A percentile compares a stretch with the other conserved stretches of the same genome.
Conservation (phyloP, 2,329 filamentous ascomycete genomes). For the Leptographium lundbergii region DNA sequence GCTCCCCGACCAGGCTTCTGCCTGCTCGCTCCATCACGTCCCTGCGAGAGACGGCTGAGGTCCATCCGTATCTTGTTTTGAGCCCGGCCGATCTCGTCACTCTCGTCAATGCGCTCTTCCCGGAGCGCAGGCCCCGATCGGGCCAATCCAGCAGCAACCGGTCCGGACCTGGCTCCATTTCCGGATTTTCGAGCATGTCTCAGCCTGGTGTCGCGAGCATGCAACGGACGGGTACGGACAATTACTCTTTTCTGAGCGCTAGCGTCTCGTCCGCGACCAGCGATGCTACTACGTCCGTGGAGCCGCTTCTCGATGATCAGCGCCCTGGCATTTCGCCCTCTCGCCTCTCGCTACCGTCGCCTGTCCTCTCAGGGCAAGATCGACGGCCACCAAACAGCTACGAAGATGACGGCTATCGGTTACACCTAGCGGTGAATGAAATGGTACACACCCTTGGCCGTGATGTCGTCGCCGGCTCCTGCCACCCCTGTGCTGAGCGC, state of each 20-base stretch:
- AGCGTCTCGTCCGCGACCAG: slow-evolving; percentile 62
- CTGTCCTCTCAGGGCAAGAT: slow-evolving; percentile 19
- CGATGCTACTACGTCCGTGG: slow-evolving; percentile 53
- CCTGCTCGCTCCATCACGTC: slow-evolving; percentile 62
- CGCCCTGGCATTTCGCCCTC: slow-evolving; percentile 31
- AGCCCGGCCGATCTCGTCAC: slow-evolving; percentile 70
- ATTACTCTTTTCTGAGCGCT: slow-evolving; percentile 58
- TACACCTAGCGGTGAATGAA: slow-evolving; percentile 57
- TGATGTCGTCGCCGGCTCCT: slow-evolving; percentile 52
- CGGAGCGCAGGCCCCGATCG: slow-evolving; percentile 55
- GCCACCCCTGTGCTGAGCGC: slow-evolving; percentile 68
- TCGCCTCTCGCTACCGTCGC: slow-evolving; percentile 39
- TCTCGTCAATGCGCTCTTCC: slow-evolving; percentile 72
- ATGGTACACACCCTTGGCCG: slow-evolving; percentile 53
- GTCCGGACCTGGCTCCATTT: slow-evolving; percentile 56
- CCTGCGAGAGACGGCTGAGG: slow-evolving; percentile 61
- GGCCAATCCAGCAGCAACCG: slow-evolving; percentile 46
- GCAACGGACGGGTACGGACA: slow-evolving; percentile 46
- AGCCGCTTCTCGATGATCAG: slow-evolving; percentile 47
- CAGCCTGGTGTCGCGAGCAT: slow-evolving; percentile 52
- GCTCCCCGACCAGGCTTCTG: slow-evolving; percentile 44
- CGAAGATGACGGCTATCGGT: slow-evolving; percentile 51
- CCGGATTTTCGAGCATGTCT: slow-evolving; percentile 54
- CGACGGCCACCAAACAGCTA: slow-evolving; percentile 35
- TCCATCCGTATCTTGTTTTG: slow-evolving; percentile 68